Evolutionary conservation across 2,329 filamentous ascomycete species (phyloP).

Genomic region (Sclerotinia subarctica): DNA sequence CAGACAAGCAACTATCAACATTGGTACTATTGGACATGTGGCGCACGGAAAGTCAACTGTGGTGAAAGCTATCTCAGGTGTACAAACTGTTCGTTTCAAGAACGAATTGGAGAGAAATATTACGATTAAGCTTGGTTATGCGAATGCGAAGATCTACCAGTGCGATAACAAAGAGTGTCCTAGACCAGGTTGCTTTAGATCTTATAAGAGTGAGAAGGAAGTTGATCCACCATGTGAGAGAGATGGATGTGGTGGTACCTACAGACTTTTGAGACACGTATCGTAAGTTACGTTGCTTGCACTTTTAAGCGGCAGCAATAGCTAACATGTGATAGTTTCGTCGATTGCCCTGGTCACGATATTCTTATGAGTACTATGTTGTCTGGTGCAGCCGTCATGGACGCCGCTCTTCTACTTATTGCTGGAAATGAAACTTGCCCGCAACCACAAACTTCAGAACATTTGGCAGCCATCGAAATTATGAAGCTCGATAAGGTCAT

Average conservation of each 20-base stretch:
- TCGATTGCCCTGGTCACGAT: slow-evolving; percentile 98
- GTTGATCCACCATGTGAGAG: slow-evolving; percentile 94
- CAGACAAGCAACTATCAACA: slow-evolving; percentile 97
- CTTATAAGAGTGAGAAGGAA: slow-evolving; percentile 99
- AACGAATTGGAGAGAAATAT: slow-evolving; percentile 99
- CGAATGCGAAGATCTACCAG: slow-evolving; percentile 99
- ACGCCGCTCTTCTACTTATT: slow-evolving; percentile 92
- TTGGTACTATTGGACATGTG: slow-evolving; percentile 97
- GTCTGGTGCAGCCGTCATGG: slow-evolving; percentile 99
- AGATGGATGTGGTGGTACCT: slow-evolving; percentile 83
- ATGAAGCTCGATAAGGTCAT: slow-evolving; percentile 99
- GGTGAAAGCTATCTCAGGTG: slow-evolving; percentile 97
- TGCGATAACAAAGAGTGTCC: slow-evolving; percentile 91
- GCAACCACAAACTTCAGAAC: slow-evolving; percentile 97
- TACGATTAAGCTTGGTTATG: slow-evolving; percentile 99
- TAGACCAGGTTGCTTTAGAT: slow-evolving; percentile 90
- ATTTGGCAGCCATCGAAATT: slow-evolving; percentile 98
- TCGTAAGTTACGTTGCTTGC: slow-evolving; percentile 59
- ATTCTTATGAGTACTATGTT: slow-evolving; percentile 99
- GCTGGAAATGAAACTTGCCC: slow-evolving; percentile 98
- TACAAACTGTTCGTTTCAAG: slow-evolving; percentile 99
- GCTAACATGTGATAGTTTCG: slow-evolving; percentile 61
- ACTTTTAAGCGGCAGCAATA: slow-evolving; percentile 12
- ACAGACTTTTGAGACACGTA: slow-evolving; percentile 85
- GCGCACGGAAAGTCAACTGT: slow-evolving; percentile 99